Base-by-base conservation (phyloP, 176 grass and related monocot species). In the Lolium rigidum region DNA sequence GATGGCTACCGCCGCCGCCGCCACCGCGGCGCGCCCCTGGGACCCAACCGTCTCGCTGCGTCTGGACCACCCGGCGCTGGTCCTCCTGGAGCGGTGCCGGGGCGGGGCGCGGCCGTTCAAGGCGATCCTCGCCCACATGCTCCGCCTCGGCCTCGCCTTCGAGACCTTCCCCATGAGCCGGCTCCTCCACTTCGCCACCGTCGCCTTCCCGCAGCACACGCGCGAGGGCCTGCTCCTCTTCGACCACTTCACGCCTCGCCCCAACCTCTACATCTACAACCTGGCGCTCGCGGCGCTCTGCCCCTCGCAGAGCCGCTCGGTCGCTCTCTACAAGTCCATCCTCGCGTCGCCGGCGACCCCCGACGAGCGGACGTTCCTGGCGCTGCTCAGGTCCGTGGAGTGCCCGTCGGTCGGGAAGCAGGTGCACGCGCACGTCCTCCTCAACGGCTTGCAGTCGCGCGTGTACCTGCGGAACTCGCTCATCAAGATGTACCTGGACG, bases 131-230 rank as follows among this genome's bases (percentile, higher is more conserved):
- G 83, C 79, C 13, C 88, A 90, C 60, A 90, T 88, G 86, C 80
- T 93, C 68, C 86, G 88, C 74, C 61, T 86, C 20, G 31, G 78
- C 75, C 92, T 93, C 69, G 84, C 83, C 56, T 54, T 66, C 31
- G 49, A 83, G 63, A 89, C 88, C 4, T 93, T 93, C 67, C 88
- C 91, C 47, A 90, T 90, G 88, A 90, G 91, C 74, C 83, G 91
- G 21, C 86, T 93, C 78, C 82, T 93, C 78, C 35, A 90, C 20
- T 93, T 86, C 80, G 70, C 86, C 46, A 74, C 88, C 38, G 88
- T 70, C 26, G 74, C 88, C 55, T 66, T 66, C 37, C 88, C 82
- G 5, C 64, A 46, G 56, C 41, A 79, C 79, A 56, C 87, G 51
- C 37, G 62, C 37, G 49, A 76, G 41, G 92, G 86, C 43, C n/a